Conservation (phyloP, 345 rosid species). For the Fremontodendron californicum region DNA sequence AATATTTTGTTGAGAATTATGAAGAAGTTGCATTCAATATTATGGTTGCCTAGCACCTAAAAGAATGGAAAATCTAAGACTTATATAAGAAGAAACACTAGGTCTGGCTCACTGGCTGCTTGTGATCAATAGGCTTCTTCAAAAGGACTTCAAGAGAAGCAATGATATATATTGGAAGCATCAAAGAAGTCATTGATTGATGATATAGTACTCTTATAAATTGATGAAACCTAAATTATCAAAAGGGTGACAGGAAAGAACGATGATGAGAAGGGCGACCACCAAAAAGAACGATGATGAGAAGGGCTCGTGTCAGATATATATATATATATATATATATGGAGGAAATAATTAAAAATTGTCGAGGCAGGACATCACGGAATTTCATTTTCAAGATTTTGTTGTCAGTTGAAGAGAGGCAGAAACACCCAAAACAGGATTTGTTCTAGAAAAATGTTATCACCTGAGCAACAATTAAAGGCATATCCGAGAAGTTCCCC, state of each 20-base stretch:
- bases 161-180: too few species aligned
- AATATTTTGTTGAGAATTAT: too few species aligned
- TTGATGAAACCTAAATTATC: neutral
- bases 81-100: neutral
- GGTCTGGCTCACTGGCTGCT: neutral
- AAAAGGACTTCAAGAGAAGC: too few species aligned
- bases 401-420: neutral
- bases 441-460: constrained; percentile 1
- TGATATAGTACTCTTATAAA: neutral
- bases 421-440: neutral
- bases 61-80: neutral
- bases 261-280: neutral
- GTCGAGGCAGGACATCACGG: too few species aligned
- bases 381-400: neutral
- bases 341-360: too few species aligned
- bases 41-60: too few species aligned
- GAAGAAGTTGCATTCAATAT: neutral
- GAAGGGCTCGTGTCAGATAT: neutral
- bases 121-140: too few species aligned
- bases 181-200: neutral
- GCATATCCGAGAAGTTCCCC: constrained; percentile 46
- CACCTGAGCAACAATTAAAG: constrained; percentile 67
- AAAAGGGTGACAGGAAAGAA: neutral
- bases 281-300: neutral
- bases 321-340: too few species aligned